These are phyloP conservation scores for Babesia bigemina DNA, from an alignment of 169 alveolate genomes.

Conservation along the genomic window DNA sequence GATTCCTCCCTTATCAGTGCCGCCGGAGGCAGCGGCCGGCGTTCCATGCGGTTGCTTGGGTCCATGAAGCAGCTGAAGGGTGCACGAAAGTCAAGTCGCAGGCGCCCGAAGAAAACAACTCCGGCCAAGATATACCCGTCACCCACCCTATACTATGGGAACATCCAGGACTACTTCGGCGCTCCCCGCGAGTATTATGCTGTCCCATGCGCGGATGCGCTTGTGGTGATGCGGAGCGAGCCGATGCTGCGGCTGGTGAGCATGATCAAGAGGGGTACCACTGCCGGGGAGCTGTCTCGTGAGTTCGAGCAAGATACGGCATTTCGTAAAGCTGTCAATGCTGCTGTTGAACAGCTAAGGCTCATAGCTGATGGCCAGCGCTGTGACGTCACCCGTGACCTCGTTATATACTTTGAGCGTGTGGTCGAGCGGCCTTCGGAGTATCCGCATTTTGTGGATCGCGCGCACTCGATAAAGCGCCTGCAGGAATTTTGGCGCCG, in stretches of 20 bases:
- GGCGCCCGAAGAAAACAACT: slow-evolving; percentile 59
- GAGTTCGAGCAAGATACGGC: slow-evolving; percentile 15
- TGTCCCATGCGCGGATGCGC: slow-evolving; percentile 49
- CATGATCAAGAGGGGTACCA: slow-evolving; percentile 47
- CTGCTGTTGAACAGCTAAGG: slow-evolving; percentile 7
- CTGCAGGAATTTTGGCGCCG: slow-evolving; percentile 61
- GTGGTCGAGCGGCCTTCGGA: slow-evolving; percentile 38
- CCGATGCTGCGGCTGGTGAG: slow-evolving; percentile 22
- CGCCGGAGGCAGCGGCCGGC: neutral
- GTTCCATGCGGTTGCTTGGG: slow-evolving; percentile 19
- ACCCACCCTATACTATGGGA: slow-evolving; percentile 66
- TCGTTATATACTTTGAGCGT: slow-evolving; percentile 53
- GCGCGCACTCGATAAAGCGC: slow-evolving; percentile 36
- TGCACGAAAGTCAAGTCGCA: slow-evolving; percentile 48
- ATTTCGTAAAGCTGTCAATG: slow-evolving; percentile 8
- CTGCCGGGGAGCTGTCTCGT: slow-evolving; percentile 41
- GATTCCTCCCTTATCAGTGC: neutral
- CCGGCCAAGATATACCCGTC: slow-evolving; percentile 68
- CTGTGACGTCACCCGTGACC: slow-evolving; percentile 60
- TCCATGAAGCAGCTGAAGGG: slow-evolving; percentile 58
- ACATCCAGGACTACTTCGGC: slow-evolving; percentile 65
- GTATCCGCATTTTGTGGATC: slow-evolving; percentile 49
- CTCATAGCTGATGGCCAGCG: slow-evolving; percentile 26
- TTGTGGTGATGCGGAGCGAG: slow-evolving; percentile 41
- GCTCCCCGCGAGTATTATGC: slow-evolving; percentile 68